Conservation (phyloP, 768 basidiomycete species). For the Naganishia kalamii region DNA sequence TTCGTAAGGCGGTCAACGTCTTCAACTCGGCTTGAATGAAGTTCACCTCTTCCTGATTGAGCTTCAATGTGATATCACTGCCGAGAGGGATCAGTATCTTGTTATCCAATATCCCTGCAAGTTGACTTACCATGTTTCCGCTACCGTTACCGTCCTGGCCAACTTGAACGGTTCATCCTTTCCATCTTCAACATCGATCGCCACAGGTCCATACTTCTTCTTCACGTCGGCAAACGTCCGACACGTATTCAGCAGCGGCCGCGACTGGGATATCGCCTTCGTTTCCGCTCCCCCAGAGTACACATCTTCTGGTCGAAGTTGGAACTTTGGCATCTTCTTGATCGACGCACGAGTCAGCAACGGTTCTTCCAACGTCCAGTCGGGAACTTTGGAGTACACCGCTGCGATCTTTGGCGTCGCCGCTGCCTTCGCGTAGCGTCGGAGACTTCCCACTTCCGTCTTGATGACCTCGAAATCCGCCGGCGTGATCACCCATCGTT, state of each 20-base stretch:
- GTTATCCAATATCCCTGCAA: neutral
- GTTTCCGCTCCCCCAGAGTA: neutral
- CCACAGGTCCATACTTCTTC: no score
- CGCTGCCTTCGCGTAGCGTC: neutral
- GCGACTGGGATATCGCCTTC: neutral
- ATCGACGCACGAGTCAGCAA: neutral
- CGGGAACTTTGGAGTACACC: neutral
- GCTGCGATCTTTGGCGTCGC: neutral
- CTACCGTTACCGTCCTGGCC: neutral
- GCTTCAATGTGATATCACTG: neutral
- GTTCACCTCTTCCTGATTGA: neutral
- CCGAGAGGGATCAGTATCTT: neutral
- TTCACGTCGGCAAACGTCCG: neutral
- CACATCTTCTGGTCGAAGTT: neutral
- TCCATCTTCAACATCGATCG: neutral
- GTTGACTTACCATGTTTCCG: constrained; percentile 1
- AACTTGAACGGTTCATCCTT: no score
- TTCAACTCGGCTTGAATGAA: neutral
- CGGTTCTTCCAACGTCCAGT: no score
- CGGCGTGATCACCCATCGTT: neutral
- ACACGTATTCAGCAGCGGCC: neutral
- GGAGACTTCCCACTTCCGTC: neutral
- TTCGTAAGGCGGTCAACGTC: no score
- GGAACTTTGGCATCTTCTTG: neutral
- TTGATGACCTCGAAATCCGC: neutral